Evolutionary conservation across 2,329 filamentous ascomycete species (phyloP), one percentile per base, ranked within the genome.

Genomic region (Cadophora sp.): DNA sequence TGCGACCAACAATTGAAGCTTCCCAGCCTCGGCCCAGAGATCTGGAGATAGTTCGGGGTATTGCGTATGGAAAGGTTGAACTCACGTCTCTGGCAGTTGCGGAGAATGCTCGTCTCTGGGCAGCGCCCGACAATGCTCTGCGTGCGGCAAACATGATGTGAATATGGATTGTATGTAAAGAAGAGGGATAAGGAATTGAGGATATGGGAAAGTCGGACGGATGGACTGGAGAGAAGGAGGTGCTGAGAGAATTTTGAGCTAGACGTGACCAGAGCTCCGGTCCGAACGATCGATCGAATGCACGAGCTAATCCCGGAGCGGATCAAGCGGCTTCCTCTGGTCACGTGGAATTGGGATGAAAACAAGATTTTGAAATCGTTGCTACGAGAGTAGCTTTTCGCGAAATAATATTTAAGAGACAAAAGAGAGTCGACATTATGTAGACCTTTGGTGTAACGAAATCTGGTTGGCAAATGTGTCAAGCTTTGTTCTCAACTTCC

Each of bases 41-140:
- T 53, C 58, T 53, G 61, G 40, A 59, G 53, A 65, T 62, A 62
- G 62, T 64, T 67, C 62, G 58, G 53, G 62, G 56, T 40, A 64
- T 59, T 61, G 62, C 40, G 48, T n/a, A 61, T 34, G 11, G 24
- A 53, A 62, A 56, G 51, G 46, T 37, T 62, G 29, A 58, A 64
- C 87, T 81, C 83, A 94, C 92, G 83, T 93, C 87, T 82, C 89
- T 86, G 77, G 91, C 90, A 79, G 92, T 91, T 80, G 88, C 91
- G 79, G 92, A 93, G 84, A 94, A 94, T 80, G 91, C 91, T 79
- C 92, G 89, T 83, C 89, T 87, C 86, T 93, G 91, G 81, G 91
- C 78, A 75, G 83, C 78, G 76, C 80, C 81, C 77, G 84, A 80
- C 70, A 83, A 75, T 75, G 84, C 84, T 76, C 88, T 85, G 74